Percentiles rank a stretch among this genome's conserved stretches.
These are phyloP conservation scores for Fusarium lyarnte DNA, from an alignment of 2,329 filamentous ascomycete species.

Conservation along the genomic window DNA sequence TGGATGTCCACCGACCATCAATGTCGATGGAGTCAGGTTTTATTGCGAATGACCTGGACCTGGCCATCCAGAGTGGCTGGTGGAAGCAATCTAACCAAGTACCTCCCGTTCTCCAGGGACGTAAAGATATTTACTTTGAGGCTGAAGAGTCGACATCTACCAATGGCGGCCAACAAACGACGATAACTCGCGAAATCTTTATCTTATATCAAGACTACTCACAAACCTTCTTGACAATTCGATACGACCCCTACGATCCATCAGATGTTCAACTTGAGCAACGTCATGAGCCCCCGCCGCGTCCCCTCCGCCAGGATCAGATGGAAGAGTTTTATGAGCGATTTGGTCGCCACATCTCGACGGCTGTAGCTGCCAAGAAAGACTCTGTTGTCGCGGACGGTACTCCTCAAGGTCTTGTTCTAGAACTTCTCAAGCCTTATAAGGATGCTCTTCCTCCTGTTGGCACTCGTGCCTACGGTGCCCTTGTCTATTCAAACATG, in stretches of 20 bases:
- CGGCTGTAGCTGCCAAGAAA: constrained; percentile 76
- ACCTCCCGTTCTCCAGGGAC: constrained; percentile 82
- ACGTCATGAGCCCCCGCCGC: constrained; percentile 84
- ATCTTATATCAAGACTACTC: constrained; percentile 97
- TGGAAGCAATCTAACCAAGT: constrained; percentile 84
- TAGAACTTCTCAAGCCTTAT: constrained; percentile 79
- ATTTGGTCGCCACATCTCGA: constrained; percentile 81
- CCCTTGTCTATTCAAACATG: constrained; percentile 92
- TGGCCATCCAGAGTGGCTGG: constrained; percentile 80
- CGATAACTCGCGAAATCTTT: constrained; percentile 81
- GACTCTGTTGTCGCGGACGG: constrained; percentile 87
- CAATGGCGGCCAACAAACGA: constrained; percentile 74
- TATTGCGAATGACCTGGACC: constrained; percentile 88
- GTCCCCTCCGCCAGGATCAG: constrained; percentile 87
- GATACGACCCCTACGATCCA: constrained; percentile 79
- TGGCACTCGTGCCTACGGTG: constrained; percentile 89
- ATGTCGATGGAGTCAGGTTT: constrained; percentile 81
- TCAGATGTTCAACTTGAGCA: constrained; percentile 82
- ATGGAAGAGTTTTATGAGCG: constrained; percentile 85
- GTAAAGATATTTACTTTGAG: constrained; percentile 85
- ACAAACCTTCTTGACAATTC: constrained; percentile 86
- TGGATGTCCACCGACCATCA: constrained; percentile 79
- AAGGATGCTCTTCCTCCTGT: constrained; percentile 81
- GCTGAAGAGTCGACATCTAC: constrained; percentile 78
- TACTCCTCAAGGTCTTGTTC: constrained; percentile 78